Evolutionary conservation across 805 yeast genomes (phyloP).

Genomic region (Diddensiella santjacobensis): DNA sequence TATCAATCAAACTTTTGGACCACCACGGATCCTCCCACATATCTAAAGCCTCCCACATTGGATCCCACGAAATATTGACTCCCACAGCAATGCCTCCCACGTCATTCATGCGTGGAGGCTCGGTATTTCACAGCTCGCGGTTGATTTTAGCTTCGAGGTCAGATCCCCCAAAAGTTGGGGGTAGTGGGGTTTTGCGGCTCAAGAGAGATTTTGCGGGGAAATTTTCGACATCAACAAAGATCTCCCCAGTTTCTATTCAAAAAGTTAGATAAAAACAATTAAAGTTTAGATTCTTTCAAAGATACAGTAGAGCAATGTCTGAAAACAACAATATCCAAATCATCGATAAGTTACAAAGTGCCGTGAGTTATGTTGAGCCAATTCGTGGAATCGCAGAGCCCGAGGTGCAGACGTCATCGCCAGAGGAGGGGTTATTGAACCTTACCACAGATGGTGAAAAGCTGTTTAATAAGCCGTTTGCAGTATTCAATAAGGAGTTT

Average conservation of each 20-base stretch:
- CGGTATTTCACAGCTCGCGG: too few species aligned
- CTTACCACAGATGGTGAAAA: neutral
- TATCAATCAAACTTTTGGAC: too few species aligned
- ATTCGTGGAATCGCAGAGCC: neutral
- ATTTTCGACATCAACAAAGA: too few species aligned
- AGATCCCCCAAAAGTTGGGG: neutral
- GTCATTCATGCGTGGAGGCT: neutral
- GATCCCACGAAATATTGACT: too few species aligned
- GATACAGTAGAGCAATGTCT: too few species aligned
- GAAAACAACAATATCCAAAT: neutral
- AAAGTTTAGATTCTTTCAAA: too few species aligned
- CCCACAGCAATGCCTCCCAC: neutral
- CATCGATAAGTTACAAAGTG: neutral
- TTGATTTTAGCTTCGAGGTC: neutral
- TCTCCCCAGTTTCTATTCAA: too few species aligned
- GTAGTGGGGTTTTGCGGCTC: neutral
- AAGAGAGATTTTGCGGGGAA: too few species aligned
- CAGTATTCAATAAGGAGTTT: constrained; percentile 21
- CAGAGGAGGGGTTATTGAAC: neutral
- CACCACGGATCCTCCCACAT: neutral
- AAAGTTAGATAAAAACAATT: too few species aligned
- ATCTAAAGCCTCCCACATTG: neutral
- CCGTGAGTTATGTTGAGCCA: neutral
- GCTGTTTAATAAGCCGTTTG: constrained; percentile 17
- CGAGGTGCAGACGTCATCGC: neutral